Conservation (phyloP, 257 asterid species). For the Mitragyna speciosa region DNA sequence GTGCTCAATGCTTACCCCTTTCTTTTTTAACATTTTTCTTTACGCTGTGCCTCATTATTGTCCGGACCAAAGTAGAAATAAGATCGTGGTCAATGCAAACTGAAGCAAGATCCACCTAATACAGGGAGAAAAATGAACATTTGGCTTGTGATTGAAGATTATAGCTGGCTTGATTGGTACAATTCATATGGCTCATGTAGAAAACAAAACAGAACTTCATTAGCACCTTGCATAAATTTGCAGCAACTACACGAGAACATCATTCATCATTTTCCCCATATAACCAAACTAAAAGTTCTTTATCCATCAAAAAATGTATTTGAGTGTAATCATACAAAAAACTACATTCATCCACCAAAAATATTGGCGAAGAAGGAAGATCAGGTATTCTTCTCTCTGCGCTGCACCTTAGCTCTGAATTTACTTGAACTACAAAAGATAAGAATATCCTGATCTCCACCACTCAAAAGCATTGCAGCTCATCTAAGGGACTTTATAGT, state of each 20-base stretch:
- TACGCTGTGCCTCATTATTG: too few species aligned
- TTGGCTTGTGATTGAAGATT: constrained; percentile 5
- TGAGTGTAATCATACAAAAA: background rate
- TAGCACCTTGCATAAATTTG: background rate
- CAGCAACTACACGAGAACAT: background rate
- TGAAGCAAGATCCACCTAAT: background rate
- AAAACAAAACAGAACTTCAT: constrained; percentile 1
- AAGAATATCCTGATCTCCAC: background rate
- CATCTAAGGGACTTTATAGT: background rate
- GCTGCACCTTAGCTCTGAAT: background rate
- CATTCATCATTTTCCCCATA: background rate
- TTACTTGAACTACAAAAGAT: background rate
- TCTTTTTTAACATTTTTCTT: background rate
- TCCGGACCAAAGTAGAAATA: too few species aligned
- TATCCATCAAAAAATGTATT: background rate
- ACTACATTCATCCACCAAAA: background rate
- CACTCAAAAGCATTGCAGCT: background rate
- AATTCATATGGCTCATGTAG: background rate
- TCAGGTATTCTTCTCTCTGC: background rate
- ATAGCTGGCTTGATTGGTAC: background rate
- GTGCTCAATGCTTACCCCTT: background rate
- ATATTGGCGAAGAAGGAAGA: background rate
- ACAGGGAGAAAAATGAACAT: background rate
- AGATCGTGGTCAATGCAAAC: background rate
- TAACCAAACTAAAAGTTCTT: background rate